A percentile compares a stretch with the other conserved stretches of the same genome.
Evolutionary conservation across 2,329 filamentous ascomycete species (phyloP).

Genomic region (Nothomitra cinnamomea): DNA sequence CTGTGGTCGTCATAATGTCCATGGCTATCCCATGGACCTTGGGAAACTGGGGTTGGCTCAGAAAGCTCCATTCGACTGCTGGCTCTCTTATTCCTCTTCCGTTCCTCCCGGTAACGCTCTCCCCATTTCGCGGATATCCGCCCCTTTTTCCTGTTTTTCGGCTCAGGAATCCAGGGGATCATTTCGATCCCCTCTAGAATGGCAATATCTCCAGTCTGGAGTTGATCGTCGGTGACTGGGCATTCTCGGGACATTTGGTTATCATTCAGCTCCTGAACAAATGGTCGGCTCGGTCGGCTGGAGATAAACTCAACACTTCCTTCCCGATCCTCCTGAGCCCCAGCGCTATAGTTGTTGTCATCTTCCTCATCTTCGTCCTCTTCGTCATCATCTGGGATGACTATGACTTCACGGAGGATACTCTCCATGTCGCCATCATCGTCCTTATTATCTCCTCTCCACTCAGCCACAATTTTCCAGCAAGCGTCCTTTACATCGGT

Average conservation of each 20-base stretch:
- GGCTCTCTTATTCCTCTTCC: not conserved
- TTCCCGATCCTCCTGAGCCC: constrained; percentile 17
- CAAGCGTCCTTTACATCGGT: constrained; percentile 35
- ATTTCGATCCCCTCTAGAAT: not conserved
- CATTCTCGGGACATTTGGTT: not conserved
- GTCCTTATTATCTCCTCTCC: constrained; percentile 41
- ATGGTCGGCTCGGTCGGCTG: constrained; percentile 12
- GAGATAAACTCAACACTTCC: constrained; percentile 26
- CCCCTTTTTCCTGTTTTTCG: not conserved
- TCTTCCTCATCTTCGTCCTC: constrained; percentile 22
- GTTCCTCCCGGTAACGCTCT: not conserved
- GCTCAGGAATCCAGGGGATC: not conserved
- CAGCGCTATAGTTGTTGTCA: constrained; percentile 9
- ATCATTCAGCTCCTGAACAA: not conserved
- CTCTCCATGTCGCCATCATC: constrained; percentile 36
- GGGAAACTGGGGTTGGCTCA: not conserved
- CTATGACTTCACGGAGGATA: constrained; percentile 45
- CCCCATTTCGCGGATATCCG: not conserved
- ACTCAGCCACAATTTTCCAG: constrained; percentile 40
- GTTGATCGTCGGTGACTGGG: not conserved
- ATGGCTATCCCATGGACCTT: not conserved
- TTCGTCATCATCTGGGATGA: constrained; percentile 44
- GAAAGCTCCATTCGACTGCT: not conserved
- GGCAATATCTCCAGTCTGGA: not conserved
- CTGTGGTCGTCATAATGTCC: not conserved